Base-by-base conservation (phyloP, 1,284 basidiomycete species). In the Pascua sp. region DNA sequence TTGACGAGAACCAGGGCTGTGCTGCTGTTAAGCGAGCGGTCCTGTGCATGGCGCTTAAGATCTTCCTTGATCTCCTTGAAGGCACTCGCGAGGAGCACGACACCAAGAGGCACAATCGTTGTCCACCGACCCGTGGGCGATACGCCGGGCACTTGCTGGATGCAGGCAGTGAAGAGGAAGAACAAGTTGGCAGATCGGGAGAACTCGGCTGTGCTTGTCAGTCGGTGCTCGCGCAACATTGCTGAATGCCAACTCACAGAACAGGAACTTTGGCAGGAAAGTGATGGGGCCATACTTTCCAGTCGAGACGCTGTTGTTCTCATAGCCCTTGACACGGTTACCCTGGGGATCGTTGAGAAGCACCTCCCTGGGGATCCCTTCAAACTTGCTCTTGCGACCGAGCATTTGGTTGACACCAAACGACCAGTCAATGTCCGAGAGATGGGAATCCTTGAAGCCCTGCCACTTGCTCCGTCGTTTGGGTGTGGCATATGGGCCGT, bases 41-140 rank as follows among this genome's bases (percentile, higher is more conserved):
- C 96, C 1, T 91, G 94, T 77, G 91, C 90, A 71, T 98, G 92
- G 39, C 95, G 90, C 88, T 98, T 98, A 65, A 96, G 72, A 75
- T 99, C 96, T 79, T 99, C 96, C 67, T 97, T 88, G 17, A 89
- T 82, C 76, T 98, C 96, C 76, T 98, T 98, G 77, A 95, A 89
- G 0, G 94, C 96, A n/a, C 90, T 93, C 1, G 91, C 96, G 52
- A 97, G 82, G 37, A 98, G 80, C 10, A 98, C 96, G 47, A 92
- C 83, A 1, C 83, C 86, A 18, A 99, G 84, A 7, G 96, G 96
- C 1, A 83, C 90, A 69, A 99, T 96, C 16, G 96, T 99, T 1
- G 96, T 99, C 77, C 89, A 99, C 53, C 80, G 81, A 68, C 98
- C 95, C 4, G 95, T 98, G 10, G 96, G 96, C 2, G 95, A 98